Evolutionary conservation across 2,329 filamentous ascomycete genomes (phyloP), one percentile per base, ranked within the genome.

Genomic region (Fusarium citri): DNA sequence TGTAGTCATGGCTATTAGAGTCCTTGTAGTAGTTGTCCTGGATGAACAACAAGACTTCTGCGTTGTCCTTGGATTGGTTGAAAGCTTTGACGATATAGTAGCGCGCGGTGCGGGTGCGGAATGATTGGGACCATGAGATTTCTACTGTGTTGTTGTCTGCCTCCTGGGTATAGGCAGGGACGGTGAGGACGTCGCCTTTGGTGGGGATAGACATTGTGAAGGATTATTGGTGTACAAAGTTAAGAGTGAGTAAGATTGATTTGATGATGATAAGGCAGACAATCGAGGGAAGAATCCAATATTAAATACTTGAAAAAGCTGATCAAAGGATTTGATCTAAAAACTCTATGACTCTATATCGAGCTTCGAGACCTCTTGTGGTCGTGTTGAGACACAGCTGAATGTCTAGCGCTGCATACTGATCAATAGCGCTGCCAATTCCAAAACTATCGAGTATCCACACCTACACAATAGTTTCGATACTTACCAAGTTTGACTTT

Each of bases 21-120:
- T 72, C 64, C 10, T 55, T 70, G 42, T 72, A 72, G 31, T 22
- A 68, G 5, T 49, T 43, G 12, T 72, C 66, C 6, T 72, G 69
- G 2, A 72, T 23, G 20, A 48, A 72, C 3, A 72, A 23, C 14
- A 72, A 37, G 14, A 70, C 66, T 14, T 68, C 53, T 1, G 6
- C 42, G 20, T 59, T 59, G 3, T 30, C 53, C 49, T 53, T 66
- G 40, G 69, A 68, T 25, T 65, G 59, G 11, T 72, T 72, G 23
- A 37, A 30, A 2, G 69, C 70, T 1, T 40, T 9, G 28, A 72
- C 55, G 14, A 70, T 3, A 43, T 72, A 72, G 57, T 72, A 72
- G 4, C 49, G 63, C 2, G 63, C 69, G 1, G 31, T 66, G 3
- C 55, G 49, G 26, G 57, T 60, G 11, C 69, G 47, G 28, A 70